Evolutionary conservation across 2,329 filamentous ascomycete genomes (phyloP), one percentile per base, ranked within the genome.

Genomic region (Aureobasidium pullulans): DNA sequence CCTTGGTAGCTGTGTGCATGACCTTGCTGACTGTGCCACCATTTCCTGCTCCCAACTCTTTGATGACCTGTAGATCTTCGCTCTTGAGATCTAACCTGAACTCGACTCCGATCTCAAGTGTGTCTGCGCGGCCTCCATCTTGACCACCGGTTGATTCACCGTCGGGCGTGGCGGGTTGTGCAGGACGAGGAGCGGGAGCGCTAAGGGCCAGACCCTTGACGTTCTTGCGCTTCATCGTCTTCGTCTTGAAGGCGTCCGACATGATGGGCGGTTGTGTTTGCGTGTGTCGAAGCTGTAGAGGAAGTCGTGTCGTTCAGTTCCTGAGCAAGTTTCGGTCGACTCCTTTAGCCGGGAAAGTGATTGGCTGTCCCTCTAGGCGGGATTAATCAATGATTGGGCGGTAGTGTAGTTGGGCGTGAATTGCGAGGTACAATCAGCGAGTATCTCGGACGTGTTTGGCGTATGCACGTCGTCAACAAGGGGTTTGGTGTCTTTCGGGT

Each of bases 21-120:
- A 99, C 94, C 76, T 99, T 99, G 79, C 92, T 97, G 69, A 99
- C 94, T 19, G 94, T 97, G 60, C 94, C 94, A 69, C 94, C 94
- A 78, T 99, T 99, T 62, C 94, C 94, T 53, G 90, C 90, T 49
- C 94, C 94, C 36, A 99, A 81, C 74, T 99, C 94, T 77, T 96
- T 96, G 67, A 99, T 77, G 37, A 96, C 87, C 66, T 96, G 87
- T 54, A 99, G 77, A 73, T 99, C 94, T 69, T 97, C 93, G 58
- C 90, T 92, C 68, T 88, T 85, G 68, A 97, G 79, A 71, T 99
- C 91, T 50, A 97, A 79, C 71, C 93, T 92, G 79, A 97, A 97
- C 76, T 99, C 94, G 63, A 97, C 90, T 19, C 94, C 94, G 70
- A 99, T 97, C 76, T 99, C 93, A 48, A 99, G 80, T 63, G 86